A percentile compares a stretch with the other conserved stretches of the same genome.
Evolutionary conservation across 2,329 filamentous ascomycete species (phyloP).

Genomic region (Aspergillus fumigatiaffinis): DNA sequence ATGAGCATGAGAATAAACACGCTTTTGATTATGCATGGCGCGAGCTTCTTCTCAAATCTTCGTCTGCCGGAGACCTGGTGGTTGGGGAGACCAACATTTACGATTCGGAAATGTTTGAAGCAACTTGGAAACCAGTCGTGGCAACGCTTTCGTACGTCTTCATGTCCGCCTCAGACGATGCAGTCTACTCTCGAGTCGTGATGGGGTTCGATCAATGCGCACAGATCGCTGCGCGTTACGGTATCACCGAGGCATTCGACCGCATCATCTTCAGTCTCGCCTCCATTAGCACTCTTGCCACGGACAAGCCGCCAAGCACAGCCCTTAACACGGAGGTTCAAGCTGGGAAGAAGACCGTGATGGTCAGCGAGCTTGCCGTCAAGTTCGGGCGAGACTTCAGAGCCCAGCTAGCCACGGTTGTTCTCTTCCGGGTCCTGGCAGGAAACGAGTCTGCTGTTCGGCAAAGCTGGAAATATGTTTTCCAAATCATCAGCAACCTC

Average conservation of each 20-base stretch:
- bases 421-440: slow-evolving; percentile 88
- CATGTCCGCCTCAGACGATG: slow-evolving; percentile 95
- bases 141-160: slow-evolving; percentile 97
- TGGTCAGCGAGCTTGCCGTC: slow-evolving; percentile 97
- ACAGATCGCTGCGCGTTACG: slow-evolving; percentile 81
- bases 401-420: slow-evolving; percentile 86
- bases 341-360: slow-evolving; percentile 84
- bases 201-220: slow-evolving; percentile 96
- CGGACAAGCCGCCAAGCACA: slow-evolving; percentile 73
- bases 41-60: slow-evolving; percentile 81
- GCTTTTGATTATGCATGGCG: slow-evolving; percentile 98
- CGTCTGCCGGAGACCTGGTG: slow-evolving; percentile 67
- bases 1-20: slow-evolving; percentile 95
- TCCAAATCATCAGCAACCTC: slow-evolving; percentile 89
- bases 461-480: slow-evolving; percentile 60
- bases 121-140: slow-evolving; percentile 92
- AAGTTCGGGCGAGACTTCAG: slow-evolving; percentile 92
- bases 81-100: slow-evolving; percentile 90
- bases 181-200: slow-evolving; percentile 89
- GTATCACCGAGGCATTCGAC: slow-evolving; percentile 79
- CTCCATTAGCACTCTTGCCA: slow-evolving; percentile 83
- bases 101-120: slow-evolving; percentile 95
- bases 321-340: slow-evolving; percentile 93
- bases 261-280: slow-evolving; percentile 88
- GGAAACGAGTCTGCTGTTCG: slow-evolving; percentile 75